Conservation (phyloP, 352 stramenopile genomes). For the Phytopythium litorale region DNA sequence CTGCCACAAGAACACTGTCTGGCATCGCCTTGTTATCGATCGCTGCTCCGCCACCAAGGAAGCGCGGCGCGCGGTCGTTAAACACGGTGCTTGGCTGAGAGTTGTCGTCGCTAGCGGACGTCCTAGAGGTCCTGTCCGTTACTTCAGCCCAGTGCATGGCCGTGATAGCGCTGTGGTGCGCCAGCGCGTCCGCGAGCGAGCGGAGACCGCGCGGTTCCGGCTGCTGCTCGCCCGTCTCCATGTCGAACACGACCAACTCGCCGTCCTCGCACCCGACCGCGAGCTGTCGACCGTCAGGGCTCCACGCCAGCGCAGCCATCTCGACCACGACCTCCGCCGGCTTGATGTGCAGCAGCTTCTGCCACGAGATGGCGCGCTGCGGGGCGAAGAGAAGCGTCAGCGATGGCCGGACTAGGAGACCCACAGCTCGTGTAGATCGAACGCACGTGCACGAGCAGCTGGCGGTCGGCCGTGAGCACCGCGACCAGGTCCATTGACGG, state of each 20-base stretch:
- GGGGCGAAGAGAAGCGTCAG: background rate
- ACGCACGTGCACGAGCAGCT: conserved; percentile 74
- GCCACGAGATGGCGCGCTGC: conserved; percentile 74
- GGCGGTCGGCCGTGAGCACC: conserved; percentile 57
- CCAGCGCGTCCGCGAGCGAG: conserved; percentile 19
- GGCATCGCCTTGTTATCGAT: background rate
- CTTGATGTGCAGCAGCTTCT: conserved; percentile 68
- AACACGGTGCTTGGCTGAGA: conserved; percentile 26
- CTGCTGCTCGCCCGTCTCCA: conserved; percentile 41
- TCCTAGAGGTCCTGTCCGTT: background rate
- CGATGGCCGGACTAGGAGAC: background rate
- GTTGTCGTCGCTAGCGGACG: background rate
- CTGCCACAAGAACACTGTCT: conserved; percentile 46
- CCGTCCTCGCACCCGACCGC: conserved; percentile 68
- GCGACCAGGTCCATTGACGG: conserved; percentile 80
- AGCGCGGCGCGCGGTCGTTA: conserved; percentile 25
- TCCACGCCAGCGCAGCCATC: conserved; percentile 56
- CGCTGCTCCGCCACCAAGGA: conserved; percentile 13
- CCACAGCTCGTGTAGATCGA: background rate
- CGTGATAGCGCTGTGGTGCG: conserved; percentile 40
- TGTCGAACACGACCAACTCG: conserved; percentile 64
- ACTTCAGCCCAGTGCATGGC: conserved; percentile 50
- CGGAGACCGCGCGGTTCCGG: conserved; percentile 19
- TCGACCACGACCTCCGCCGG: conserved; percentile 52
- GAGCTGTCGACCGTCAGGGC: conserved; percentile 55